Base-by-base conservation (phyloP, 306 rosid genomes). In the Prunus dulcis region DNA sequence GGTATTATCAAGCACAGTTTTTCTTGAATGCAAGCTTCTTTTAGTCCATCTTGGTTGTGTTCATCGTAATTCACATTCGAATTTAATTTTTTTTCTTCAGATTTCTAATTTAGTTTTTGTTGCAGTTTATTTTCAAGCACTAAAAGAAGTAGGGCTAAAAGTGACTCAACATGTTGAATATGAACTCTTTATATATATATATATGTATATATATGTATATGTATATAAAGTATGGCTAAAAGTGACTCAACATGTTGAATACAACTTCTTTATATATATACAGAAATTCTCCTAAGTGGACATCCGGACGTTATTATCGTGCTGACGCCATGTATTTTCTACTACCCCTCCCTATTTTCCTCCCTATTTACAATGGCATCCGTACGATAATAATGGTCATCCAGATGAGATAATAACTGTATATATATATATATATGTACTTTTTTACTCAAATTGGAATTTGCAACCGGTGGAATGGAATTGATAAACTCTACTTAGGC, bases 1-100 rank as follows among this genome's bases (percentile, higher is more conserved):
- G 98, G 98, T 91, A 89, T 57, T 76, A 38, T 49, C 38, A 49
- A n/a, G 61, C 30, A 53, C 12, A 52, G 13, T 53, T 53, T 15
- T 20, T 38, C 43, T 55, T 20, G n/a, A 32, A 18, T 71, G 64
- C 23, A 30, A 51, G 46, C 18, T 28, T 55, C 19, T 19, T 53
- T 71, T 27, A 62, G 3, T n/a, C 57, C 73, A 49, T 75, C 52
- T 69, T 81, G 46, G 77, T 77, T 84, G 73, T 82, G 76, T 69
- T 25, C 20, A 46, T 23, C 25, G 19, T 28, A 49, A 18, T 13
- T 51, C 19, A 6, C 11, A 12, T 60, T 23, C 5, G 3, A 10
- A 2, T 60, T 25, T 38, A 38, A 38, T 23, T 25, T 22, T 5
- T 60, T 4, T 25, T 14, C 25, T 30, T 60, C 64, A 12, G 9